Evolutionary conservation across 2,329 filamentous ascomycete genomes (phyloP).

Genomic region (Cladosporium sp.): DNA sequence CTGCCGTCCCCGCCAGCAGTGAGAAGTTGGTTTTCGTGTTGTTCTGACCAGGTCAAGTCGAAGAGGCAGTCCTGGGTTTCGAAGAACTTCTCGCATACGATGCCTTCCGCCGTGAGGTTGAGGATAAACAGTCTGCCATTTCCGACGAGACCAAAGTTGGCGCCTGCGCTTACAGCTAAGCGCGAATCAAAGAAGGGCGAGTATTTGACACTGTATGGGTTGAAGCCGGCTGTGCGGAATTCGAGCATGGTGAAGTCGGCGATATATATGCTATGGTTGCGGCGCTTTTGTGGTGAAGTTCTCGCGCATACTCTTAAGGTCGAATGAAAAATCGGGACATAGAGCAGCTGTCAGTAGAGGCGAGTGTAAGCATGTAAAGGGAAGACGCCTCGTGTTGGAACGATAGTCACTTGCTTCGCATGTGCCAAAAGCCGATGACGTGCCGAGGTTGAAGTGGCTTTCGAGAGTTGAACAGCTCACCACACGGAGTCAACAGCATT

Average conservation of each 20-base stretch:
- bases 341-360: background rate
- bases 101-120: conserved; percentile 75
- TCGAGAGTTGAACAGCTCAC: conserved; percentile 1
- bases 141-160: conserved; percentile 95
- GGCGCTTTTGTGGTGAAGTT: background rate
- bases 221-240: conserved; percentile 88
- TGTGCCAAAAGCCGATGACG: conserved; percentile 11
- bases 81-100: conserved; percentile 82
- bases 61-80: conserved; percentile 97
- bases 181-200: conserved; percentile 96
- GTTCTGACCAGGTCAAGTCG: conserved; percentile 91
- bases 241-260: conserved; percentile 68
- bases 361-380: background rate
- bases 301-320: background rate
- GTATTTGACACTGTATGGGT: conserved; percentile 96
- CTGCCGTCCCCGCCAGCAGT: conserved; percentile 89
- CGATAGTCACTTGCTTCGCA: background rate
- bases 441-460: background rate
- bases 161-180: conserved; percentile 81
- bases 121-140: conserved; percentile 88
- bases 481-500: background rate
- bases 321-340: background rate
- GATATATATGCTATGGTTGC: background rate
- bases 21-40: conserved; percentile 90
- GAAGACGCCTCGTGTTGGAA: background rate